Evolutionary conservation across 495 filamentous ascomycete genomes (phyloP).

Genomic region (Trichoderma gamsii): DNA sequence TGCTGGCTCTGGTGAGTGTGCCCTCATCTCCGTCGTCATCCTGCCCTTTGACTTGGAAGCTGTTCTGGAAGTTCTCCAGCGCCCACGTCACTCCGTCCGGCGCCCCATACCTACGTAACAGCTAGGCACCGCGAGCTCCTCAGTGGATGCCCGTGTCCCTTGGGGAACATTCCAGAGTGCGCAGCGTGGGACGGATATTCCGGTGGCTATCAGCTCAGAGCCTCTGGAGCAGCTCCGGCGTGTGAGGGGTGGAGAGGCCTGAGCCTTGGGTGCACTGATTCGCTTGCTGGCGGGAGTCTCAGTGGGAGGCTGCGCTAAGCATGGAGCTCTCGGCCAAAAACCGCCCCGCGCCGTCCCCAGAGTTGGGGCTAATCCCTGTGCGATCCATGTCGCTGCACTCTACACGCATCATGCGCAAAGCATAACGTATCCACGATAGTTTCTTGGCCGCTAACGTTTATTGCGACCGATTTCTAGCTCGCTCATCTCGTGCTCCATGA

Average conservation of each 20-base stretch:
- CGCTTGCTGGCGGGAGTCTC: not conserved
- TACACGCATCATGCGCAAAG: not conserved
- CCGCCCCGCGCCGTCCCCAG: conserved; percentile 13
- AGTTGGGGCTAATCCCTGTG: conserved; percentile 13
- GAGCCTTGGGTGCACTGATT: not conserved
- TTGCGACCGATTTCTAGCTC: conserved; percentile 18
- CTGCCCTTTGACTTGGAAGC: not conserved
- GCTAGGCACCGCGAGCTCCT: not conserved
- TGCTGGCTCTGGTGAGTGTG: not conserved
- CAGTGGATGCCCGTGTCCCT: not conserved
- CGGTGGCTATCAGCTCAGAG: conserved; percentile 1
- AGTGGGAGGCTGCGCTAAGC: conserved; percentile 6
- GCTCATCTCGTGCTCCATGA: conserved; percentile 30
- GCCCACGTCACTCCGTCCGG: not conserved
- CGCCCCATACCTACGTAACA: conserved; percentile 1
- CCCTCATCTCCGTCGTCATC: not conserved
- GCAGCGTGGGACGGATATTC: conserved; percentile 2
- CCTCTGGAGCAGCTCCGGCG: conserved; percentile 5
- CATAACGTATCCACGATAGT: conserved; percentile 4
- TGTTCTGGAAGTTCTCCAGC: not conserved
- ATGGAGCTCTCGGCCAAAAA: conserved; percentile 12
- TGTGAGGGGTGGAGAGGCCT: conserved; percentile 6
- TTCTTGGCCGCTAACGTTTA: conserved; percentile 5
- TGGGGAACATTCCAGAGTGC: conserved; percentile 12
- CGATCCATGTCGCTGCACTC: not conserved